phyloP scores from a whole-genome alignment of 495 filamentous ascomycete genomes.

The Cryomyces minteri region DNA sequence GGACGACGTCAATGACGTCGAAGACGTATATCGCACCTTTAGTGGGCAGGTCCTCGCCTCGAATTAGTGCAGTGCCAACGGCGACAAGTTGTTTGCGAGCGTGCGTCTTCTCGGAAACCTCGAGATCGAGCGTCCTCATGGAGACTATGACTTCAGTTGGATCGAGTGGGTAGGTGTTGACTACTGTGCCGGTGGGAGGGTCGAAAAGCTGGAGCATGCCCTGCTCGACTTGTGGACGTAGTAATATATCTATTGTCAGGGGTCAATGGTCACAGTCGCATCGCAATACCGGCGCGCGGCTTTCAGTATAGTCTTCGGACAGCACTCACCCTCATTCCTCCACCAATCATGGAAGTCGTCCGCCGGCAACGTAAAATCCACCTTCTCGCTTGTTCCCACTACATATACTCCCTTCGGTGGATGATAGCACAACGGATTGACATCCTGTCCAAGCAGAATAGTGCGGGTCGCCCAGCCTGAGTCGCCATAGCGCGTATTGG shows the following conservation, averaged over 20 bases:
- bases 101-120: slow-evolving; percentile 77
- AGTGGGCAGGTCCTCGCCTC: slow-evolving; percentile 75
- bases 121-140: slow-evolving; percentile 67
- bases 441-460: slow-evolving; percentile 47
- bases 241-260: slow-evolving; percentile 23
- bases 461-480: slow-evolving; percentile 52
- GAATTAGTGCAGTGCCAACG: slow-evolving; percentile 66
- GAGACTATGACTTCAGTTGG: slow-evolving; percentile 59
- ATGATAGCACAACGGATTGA: slow-evolving; percentile 62
- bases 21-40: slow-evolving; percentile 82
- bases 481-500: slow-evolving; percentile 42
- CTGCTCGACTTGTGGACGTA: slow-evolving; percentile 49
- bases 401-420: slow-evolving; percentile 55
- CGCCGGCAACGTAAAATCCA: slow-evolving; percentile 64
- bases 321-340: slow-evolving; percentile 41
- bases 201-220: slow-evolving; percentile 56
- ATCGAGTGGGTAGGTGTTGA: slow-evolving; percentile 46
- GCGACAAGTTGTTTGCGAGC: slow-evolving; percentile 63
- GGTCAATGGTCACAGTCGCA: slow-evolving; percentile 6
- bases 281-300: too few species aligned
- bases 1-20: slow-evolving; percentile 77
- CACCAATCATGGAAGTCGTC: slow-evolving; percentile 69
- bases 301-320: too few species aligned
- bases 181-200: slow-evolving; percentile 53
- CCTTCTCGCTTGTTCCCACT: slow-evolving; percentile 43